phyloP scores from a whole-genome alignment of 257 asterid species.

The Solanum piurae region DNA sequence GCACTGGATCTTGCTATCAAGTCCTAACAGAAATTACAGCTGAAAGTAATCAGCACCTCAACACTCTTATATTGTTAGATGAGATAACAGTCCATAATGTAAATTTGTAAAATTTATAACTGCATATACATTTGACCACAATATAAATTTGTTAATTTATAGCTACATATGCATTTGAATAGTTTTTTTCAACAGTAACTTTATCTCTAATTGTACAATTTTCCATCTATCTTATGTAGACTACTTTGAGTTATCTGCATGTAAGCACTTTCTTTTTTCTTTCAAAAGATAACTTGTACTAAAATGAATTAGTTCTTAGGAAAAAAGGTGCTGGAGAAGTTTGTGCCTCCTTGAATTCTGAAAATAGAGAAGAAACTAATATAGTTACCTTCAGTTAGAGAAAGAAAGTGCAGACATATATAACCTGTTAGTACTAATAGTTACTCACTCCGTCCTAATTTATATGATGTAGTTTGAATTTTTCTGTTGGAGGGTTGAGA shows the following conservation, averaged over 20 bases:
- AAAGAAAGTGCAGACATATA: not conserved
- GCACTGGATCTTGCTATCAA: constrained; percentile 63
- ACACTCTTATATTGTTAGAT: not conserved
- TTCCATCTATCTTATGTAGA: not conserved
- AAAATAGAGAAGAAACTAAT: not conserved
- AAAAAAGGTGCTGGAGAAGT: not conserved
- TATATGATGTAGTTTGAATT: not conserved
- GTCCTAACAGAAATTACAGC: constrained; percentile 49
- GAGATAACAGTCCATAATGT: not conserved
- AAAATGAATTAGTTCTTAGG: not conserved
- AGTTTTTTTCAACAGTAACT: not conserved
- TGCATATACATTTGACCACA: not conserved
- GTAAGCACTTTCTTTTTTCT: not conserved
- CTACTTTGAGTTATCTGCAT: not conserved
- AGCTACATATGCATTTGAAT: not conserved
- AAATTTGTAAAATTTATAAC: not conserved
- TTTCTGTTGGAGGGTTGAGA: not conserved
- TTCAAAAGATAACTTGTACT: not conserved
- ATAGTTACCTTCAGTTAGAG: not conserved
- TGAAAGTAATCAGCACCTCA: constrained; percentile 29
- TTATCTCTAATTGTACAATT: not conserved
- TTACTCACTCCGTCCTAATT: not conserved
- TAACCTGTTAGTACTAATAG: not conserved
- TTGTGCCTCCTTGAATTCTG: not conserved
- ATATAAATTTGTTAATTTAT: not conserved